A percentile compares a stretch with the other conserved stretches of the same genome.
These are phyloP conservation scores for Tuber indicum DNA, from an alignment of 495 filamentous ascomycete genomes.

Conservation along the genomic window DNA sequence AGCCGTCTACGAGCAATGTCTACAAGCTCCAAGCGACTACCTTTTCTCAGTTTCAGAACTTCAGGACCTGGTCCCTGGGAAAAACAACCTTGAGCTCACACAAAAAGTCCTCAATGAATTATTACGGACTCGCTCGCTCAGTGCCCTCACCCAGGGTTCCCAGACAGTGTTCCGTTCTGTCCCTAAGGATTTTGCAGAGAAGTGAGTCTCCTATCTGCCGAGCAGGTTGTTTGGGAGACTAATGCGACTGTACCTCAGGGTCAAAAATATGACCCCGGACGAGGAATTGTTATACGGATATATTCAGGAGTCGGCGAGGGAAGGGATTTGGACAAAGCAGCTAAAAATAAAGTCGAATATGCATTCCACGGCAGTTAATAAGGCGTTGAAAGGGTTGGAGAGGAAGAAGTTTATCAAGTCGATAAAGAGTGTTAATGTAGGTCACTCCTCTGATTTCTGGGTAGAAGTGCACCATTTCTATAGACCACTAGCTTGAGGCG, in stretches of 20 bases:
- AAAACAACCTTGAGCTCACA: slow-evolving; percentile 33
- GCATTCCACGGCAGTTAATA: slow-evolving; percentile 68
- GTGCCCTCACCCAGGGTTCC: slow-evolving; percentile 33
- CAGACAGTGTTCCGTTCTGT: slow-evolving; percentile 37
- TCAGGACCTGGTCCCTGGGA: slow-evolving; percentile 35
- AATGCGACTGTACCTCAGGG: slow-evolving; percentile 15
- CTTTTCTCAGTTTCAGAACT: slow-evolving; percentile 40
- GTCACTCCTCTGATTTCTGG: background rate
- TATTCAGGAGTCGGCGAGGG: slow-evolving; percentile 71
- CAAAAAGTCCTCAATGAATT: slow-evolving; percentile 39
- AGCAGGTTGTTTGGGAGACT: background rate
- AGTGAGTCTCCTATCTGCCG: slow-evolving; percentile 17
- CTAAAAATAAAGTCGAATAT: slow-evolving; percentile 69
- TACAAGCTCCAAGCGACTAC: slow-evolving; percentile 39
- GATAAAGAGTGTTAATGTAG: slow-evolving; percentile 55
- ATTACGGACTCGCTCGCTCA: slow-evolving; percentile 25
- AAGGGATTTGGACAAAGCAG: slow-evolving; percentile 81
- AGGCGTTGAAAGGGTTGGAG: slow-evolving; percentile 70
- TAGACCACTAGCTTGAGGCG: background rate
- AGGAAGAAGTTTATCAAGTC: slow-evolving; percentile 52
- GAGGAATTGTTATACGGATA: slow-evolving; percentile 75
- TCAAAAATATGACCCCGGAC: slow-evolving; percentile 48
- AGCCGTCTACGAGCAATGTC: slow-evolving; percentile 41
- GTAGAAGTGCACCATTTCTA: background rate
- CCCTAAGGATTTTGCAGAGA: slow-evolving; percentile 36